phyloP scores from a whole-genome alignment of 2,329 filamentous ascomycete species.

The Clarireedia hainanense region DNA sequence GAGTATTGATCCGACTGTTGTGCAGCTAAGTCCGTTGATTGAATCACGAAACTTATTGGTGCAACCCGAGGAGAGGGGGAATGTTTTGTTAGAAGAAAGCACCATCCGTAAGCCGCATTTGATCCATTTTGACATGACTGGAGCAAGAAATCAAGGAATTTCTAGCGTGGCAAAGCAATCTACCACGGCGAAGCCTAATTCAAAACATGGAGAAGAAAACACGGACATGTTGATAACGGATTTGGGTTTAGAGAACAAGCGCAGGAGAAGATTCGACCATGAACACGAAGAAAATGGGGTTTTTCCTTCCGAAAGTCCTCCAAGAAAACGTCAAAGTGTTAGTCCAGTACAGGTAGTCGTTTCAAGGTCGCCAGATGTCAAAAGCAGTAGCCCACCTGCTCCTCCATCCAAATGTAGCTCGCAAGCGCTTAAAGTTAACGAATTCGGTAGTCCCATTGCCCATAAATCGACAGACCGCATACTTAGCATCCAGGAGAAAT shows the following conservation, averaged over 20 bases:
- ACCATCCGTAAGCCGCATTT: slow-evolving; percentile 15
- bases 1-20: neutral
- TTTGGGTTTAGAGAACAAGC: neutral
- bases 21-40: neutral
- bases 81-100: slow-evolving; percentile 11
- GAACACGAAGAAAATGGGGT: neutral
- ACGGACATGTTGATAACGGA: neutral
- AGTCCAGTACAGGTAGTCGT: neutral
- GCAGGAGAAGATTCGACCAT: neutral
- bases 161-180: slow-evolving; percentile 3
- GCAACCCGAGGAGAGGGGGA: neutral
- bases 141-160: slow-evolving; percentile 21
- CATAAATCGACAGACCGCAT: slow-evolving; percentile 13
- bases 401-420: slow-evolving; percentile 12
- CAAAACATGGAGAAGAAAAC: neutral
- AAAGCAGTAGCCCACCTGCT: neutral
- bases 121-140: slow-evolving; percentile 16
- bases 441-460: slow-evolving; percentile 24
- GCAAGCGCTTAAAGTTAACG: slow-evolving; percentile 20
- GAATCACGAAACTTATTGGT: neutral
- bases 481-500: slow-evolving; percentile 9
- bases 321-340: slow-evolving; percentile 14
- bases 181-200: neutral
- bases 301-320: slow-evolving; percentile 2
- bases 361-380: neutral